These are phyloP conservation scores for Parmelia sp. DNA, from an alignment of 495 filamentous ascomycete species.

Conservation along the genomic window DNA sequence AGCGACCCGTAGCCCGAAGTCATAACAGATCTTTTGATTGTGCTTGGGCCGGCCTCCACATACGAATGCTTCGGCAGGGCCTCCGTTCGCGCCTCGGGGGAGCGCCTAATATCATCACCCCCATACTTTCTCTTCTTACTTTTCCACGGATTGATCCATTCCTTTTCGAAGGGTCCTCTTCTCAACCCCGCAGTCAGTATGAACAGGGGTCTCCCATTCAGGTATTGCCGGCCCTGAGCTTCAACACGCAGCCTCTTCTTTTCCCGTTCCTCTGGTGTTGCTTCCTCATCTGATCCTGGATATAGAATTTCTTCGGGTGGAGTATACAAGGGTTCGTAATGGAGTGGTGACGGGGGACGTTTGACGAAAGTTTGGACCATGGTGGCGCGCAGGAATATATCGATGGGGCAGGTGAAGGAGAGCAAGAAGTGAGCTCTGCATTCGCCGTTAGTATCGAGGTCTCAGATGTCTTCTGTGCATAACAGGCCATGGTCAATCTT, in stretches of 20 bases:
- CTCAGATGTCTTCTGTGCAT: neutral
- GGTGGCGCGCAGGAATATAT: neutral
- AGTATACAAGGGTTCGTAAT: constrained; percentile 17
- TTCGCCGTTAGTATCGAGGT: neutral
- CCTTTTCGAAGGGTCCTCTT: constrained; percentile 55
- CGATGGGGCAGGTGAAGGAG: neutral
- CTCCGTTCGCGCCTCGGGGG: neutral
- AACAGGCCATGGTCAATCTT: constrained; percentile 4
- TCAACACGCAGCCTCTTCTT: constrained; percentile 54
- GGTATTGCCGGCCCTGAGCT: constrained; percentile 50
- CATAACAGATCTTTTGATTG: neutral
- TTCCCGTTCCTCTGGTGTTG: constrained; percentile 40
- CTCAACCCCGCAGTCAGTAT: constrained; percentile 56
- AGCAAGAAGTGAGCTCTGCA: constrained; percentile 15
- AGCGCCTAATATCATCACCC: neutral
- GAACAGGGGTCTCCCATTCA: constrained; percentile 50
- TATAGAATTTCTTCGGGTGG: constrained; percentile 22
- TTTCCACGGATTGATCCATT: constrained; percentile 62
- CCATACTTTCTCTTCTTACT: constrained; percentile 20
- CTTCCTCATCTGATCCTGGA: constrained; percentile 54
- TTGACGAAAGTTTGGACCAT: constrained; percentile 16
- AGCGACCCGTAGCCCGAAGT: neutral
- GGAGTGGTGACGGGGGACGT: constrained; percentile 13
- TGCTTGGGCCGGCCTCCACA: neutral
- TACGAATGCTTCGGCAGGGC: neutral